Percentiles rank a stretch among this genome's conserved stretches.
Evolutionary conservation across 208 protist genomes (phyloP).

Genomic region (Trypanosoma theileri): DNA sequence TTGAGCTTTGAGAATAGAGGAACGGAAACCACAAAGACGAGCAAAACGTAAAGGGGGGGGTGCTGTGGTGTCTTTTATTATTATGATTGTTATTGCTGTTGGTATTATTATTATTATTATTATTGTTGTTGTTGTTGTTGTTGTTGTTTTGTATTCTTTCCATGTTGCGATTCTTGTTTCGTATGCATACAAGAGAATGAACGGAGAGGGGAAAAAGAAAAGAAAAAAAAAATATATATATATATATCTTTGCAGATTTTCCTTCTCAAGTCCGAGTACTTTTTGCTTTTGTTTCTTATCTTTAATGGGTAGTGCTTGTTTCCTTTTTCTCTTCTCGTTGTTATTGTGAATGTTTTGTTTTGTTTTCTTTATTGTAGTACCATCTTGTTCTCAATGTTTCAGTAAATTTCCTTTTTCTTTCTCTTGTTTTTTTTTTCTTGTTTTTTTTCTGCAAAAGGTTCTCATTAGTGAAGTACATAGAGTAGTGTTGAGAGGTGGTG

Average conservation of each 20-base stretch:
- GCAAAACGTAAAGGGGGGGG: neutral
- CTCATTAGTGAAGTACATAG: neutral
- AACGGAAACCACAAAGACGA: conserved; percentile 16
- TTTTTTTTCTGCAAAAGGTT: neutral
- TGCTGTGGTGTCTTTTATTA: no score
- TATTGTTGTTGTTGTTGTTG: no score
- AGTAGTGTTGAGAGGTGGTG: no score
- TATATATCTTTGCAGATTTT: neutral
- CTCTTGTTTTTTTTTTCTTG: neutral
- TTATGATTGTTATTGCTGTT: no score
- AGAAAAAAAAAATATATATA: neutral
- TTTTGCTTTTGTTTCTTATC: neutral
- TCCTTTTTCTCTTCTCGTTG: conserved; percentile 19
- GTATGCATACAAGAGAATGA: no score
- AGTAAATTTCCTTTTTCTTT: neutral
- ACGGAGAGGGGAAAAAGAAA: no score
- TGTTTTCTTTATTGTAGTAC: conserved; percentile 5
- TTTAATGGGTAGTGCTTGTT: conserved; percentile 12
- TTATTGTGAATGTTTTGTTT: conserved; percentile 3
- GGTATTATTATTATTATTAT: no score
- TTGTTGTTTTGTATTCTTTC: no score
- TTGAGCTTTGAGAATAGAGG: conserved; percentile 52
- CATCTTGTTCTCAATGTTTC: neutral
- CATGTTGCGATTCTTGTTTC: no score
- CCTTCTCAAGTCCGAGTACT: no score